A percentile compares a stretch with the other conserved stretches of the same genome.
phyloP scores from a whole-genome alignment of 2,329 filamentous ascomycete species.

The Esteya vermicola region DNA sequence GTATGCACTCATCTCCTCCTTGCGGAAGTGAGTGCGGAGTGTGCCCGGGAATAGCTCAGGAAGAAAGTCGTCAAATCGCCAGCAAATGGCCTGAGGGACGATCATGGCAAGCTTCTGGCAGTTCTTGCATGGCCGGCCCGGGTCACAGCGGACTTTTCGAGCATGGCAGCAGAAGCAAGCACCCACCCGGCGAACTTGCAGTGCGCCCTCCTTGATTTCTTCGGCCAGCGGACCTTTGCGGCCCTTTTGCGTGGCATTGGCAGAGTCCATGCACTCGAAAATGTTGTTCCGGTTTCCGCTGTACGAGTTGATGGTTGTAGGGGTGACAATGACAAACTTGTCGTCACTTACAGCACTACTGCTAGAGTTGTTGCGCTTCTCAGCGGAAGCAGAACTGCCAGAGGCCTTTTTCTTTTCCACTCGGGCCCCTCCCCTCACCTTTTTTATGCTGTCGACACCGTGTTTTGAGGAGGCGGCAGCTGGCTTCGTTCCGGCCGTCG shows the following conservation, averaged over 20 bases:
- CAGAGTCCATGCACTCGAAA: conserved; percentile 40
- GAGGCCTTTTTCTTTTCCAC: conserved; percentile 28
- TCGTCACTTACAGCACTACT: conserved; percentile 16
- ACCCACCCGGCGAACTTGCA: conserved; percentile 37
- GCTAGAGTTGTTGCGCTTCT: conserved; percentile 5
- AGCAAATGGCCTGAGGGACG: conserved; percentile 41
- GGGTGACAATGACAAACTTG: conserved; percentile 42
- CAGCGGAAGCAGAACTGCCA: conserved; percentile 5
- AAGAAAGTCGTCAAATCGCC: conserved; percentile 43
- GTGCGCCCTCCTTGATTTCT: conserved; percentile 38
- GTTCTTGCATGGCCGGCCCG: conserved; percentile 39
- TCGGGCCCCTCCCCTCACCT: conserved; percentile 23
- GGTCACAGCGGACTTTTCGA: conserved; percentile 44
- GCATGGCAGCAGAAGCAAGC: conserved; percentile 47
- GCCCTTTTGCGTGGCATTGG: conserved; percentile 37
- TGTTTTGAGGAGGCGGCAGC: conserved; percentile 4
- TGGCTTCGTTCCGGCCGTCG: not conserved
- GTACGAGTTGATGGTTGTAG: conserved; percentile 36
- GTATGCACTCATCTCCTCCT: conserved; percentile 34
- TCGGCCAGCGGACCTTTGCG: conserved; percentile 40
- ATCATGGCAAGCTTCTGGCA: conserved; percentile 36
- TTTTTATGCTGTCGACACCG: conserved; percentile 21
- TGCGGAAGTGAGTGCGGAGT: conserved; percentile 34
- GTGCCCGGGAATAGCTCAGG: conserved; percentile 36
- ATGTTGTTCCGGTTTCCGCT: conserved; percentile 28